Base-by-base conservation (phyloP, 2,329 filamentous ascomycete genomes). In the Laburnicola sp. region DNA sequence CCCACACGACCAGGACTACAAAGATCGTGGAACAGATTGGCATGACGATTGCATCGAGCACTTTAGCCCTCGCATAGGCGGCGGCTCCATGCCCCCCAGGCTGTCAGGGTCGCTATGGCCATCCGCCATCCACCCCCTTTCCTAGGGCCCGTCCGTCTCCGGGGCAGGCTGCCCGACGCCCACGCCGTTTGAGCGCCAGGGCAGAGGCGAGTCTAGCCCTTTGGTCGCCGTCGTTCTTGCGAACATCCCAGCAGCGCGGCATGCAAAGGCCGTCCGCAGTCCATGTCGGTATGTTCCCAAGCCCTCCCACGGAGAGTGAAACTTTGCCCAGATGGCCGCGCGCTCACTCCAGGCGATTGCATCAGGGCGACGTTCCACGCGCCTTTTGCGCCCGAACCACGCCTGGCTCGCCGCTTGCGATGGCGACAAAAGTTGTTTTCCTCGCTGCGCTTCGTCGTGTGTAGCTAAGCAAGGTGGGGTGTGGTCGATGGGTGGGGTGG, bases 11-110 rank as follows among this genome's bases (percentile, higher is more conserved):
- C 41, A 55, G 47, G 42, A 51, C 11, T 21, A 27, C 41, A 44
- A 53, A 64, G 57, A 54, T 58, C 56, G 59, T 69, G 62, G 53
- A 59, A 66, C 63, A 63, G 55, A 60, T 62, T 68, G 63, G 58
- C 55, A 55, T 65, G 59, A 51, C 50, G 44, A 56, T 51, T 60
- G 50, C 59, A 63, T 62, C 57, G 57, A 58, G 55, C 58, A 54
- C 39, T 60, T 66, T 64, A 59, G 53, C 57, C 60, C 58, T 66
- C 61, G 64, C 63, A 65, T 62, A 62, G 53, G 62, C 60, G 60
- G 56, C 53, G 54, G 60, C 57, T 63, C 59, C 60, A 60, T 60
- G 53, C 52, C 53, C 51, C 57, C 62, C 53, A 60, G 58, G 56
- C 54, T 40, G 53, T 50, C 53, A 50, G 56, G 53, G 51, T 57